These are phyloP conservation scores for Solanum hybrid DNA, from an alignment of 305 asterid species.

Conservation along the genomic window DNA sequence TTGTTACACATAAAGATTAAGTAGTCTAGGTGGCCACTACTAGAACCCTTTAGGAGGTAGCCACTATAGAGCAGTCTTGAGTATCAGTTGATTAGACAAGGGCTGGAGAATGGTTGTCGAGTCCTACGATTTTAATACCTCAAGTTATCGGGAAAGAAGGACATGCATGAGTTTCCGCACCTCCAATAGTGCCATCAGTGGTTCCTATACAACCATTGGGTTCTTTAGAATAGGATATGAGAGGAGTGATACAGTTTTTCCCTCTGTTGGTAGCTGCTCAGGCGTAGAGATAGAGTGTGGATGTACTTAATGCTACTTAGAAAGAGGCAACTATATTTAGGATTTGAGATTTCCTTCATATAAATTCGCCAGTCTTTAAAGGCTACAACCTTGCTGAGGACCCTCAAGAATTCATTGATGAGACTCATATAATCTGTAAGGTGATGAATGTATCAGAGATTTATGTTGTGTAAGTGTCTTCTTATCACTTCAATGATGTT, in stretches of 20 bases:
- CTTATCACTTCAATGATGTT: too few species aligned
- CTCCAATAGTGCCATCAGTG: neutral
- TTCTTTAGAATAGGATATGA: neutral
- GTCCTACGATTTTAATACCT: neutral
- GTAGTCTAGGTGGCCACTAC: neutral
- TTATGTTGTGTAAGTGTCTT: neutral
- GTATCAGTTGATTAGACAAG: neutral
- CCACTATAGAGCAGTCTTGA: neutral
- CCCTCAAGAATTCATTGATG: neutral
- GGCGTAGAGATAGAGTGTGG: neutral
- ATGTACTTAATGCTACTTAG: neutral
- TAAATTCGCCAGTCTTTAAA: neutral
- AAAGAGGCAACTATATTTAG: neutral
- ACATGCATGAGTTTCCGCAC: neutral
- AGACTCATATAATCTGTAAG: neutral
- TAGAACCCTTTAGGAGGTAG: neutral
- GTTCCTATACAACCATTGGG: neutral
- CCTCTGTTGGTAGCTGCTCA: neutral
- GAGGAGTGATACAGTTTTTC: neutral
- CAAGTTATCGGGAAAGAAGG: neutral
- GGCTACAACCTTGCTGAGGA: neutral
- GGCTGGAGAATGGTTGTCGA: neutral
- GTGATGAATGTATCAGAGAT: neutral
- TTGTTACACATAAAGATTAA: too few species aligned
- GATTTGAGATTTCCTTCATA: neutral